A percentile compares a stretch with the other conserved stretches of the same genome.
phyloP scores from a whole-genome alignment of 768 basidiomycete species.

The Pleurotus platypus region DNA sequence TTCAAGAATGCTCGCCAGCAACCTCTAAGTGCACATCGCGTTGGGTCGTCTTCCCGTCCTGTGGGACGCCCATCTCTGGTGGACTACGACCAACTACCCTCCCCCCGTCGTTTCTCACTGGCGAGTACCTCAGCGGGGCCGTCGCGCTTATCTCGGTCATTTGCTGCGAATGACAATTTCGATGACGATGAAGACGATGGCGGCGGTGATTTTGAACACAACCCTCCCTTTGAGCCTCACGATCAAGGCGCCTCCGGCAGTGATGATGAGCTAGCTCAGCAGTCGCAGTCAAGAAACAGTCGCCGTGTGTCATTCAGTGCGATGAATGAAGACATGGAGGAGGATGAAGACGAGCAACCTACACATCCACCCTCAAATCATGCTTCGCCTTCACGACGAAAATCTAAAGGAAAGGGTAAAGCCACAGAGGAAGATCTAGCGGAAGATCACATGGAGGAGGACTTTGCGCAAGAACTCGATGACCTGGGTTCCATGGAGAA shows the following conservation, averaged over 20 bases:
- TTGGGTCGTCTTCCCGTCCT: slow-evolving; percentile 40
- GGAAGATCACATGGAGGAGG: slow-evolving; percentile 40
- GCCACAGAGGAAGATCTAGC: slow-evolving; percentile 34
- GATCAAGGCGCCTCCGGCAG: slow-evolving; percentile 22
- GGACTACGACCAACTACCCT: slow-evolving; percentile 62
- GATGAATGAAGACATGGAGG: slow-evolving; percentile 45
- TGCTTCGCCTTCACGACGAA: slow-evolving; percentile 15
- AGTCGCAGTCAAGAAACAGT: neutral
- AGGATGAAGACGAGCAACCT: slow-evolving; percentile 30
- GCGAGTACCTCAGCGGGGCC: slow-evolving; percentile 32
- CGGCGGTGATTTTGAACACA: slow-evolving; percentile 25
- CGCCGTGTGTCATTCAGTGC: slow-evolving; percentile 40
- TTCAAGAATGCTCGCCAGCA: slow-evolving; percentile 36
- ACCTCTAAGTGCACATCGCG: slow-evolving; percentile 34
- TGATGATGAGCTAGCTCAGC: slow-evolving; percentile 25
- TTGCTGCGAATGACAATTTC: slow-evolving; percentile 24
- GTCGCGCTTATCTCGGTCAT: slow-evolving; percentile 36
- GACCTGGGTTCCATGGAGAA: slow-evolving; percentile 13
- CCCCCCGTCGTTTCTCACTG: slow-evolving; percentile 42
- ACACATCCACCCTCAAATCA: slow-evolving; percentile 21
- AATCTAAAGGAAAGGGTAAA: slow-evolving; percentile 37
- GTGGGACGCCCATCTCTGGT: slow-evolving; percentile 49
- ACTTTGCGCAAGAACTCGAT: slow-evolving; percentile 35
- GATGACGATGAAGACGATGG: slow-evolving; percentile 24
- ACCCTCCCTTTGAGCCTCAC: slow-evolving; percentile 19